Conservation (phyloP, 1,284 basidiomycete species). For the Ceratobasidium theobromae region DNA sequence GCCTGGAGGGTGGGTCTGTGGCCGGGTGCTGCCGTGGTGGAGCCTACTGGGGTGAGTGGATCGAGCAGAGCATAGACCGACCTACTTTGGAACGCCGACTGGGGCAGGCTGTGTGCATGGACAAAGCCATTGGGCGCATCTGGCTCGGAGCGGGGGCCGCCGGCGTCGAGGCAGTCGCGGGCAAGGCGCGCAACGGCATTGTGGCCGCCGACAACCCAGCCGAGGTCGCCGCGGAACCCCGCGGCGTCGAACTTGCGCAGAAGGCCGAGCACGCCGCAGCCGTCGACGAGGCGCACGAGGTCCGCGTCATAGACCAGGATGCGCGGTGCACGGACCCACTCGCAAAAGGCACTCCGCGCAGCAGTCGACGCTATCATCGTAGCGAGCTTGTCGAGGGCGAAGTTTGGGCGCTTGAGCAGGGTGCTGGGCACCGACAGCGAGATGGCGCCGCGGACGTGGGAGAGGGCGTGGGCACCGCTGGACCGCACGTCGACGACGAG, state of each 20-base stretch:
- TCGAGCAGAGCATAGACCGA: not conserved
- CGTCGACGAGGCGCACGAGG: conserved; percentile 57
- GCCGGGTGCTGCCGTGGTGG: conserved; percentile 12
- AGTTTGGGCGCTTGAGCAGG: conserved; percentile 84
- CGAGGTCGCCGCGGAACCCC: conserved; percentile 64
- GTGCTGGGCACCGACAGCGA: conserved; percentile 93
- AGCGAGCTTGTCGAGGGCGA: conserved; percentile 70
- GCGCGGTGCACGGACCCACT: conserved; percentile 56
- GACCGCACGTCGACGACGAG: conserved; percentile 87
- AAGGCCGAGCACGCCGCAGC: conserved; percentile 74
- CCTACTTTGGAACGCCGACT: conserved; percentile 32
- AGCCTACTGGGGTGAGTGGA: conserved; percentile 30
- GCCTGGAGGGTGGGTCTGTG: conserved; percentile 43
- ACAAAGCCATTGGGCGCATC: conserved; percentile 37
- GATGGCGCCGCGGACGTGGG: conserved; percentile 71
- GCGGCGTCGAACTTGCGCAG: conserved; percentile 80
- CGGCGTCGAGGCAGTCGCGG: conserved; percentile 54
- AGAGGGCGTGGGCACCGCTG: conserved; percentile 67
- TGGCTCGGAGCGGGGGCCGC: conserved; percentile 50
- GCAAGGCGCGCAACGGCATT: conserved; percentile 62
- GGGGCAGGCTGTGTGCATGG: conserved; percentile 32
- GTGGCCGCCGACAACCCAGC: conserved; percentile 81
- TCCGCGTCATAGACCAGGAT: conserved; percentile 87
- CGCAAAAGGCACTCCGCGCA: conserved; percentile 60
- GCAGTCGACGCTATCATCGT: conserved; percentile 69